phyloP scores from a whole-genome alignment of 148 eudicot species.

The Mesembryanthemum crystallinum region DNA sequence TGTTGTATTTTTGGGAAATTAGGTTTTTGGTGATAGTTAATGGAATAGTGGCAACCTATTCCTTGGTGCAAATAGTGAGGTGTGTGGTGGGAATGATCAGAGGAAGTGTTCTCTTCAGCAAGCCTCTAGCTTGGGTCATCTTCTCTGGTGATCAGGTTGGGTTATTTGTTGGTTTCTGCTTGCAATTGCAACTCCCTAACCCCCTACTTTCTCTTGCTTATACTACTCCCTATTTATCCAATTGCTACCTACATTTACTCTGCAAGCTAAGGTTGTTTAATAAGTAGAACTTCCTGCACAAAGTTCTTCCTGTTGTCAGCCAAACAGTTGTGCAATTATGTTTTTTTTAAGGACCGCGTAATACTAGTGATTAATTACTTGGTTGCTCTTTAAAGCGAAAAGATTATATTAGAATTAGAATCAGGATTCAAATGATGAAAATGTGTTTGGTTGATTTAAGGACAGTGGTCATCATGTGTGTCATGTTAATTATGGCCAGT shows the following conservation, averaged over 20 bases:
- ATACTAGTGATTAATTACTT: neutral
- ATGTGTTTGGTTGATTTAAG: neutral
- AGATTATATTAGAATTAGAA: too few species aligned
- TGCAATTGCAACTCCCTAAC: neutral
- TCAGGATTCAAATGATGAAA: constrained; percentile 6
- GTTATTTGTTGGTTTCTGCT: neutral
- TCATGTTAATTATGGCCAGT: neutral
- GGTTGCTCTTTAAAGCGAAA: neutral
- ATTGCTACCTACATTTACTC: too few species aligned
- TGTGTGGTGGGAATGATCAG: constrained; percentile 68
- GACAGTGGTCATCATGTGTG: neutral
- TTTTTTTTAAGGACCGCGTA: too few species aligned
- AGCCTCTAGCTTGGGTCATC: constrained; percentile 88
- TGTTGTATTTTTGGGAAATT: constrained; percentile 13
- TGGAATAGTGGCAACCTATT: constrained; percentile 80
- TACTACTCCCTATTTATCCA: neutral
- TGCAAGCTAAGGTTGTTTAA: too few species aligned
- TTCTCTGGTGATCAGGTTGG: constrained; percentile 94
- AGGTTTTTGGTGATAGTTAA: constrained; percentile 81
- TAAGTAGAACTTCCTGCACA: too few species aligned
- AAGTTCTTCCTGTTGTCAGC: too few species aligned
- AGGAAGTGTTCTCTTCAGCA: constrained; percentile 82
- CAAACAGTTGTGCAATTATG: too few species aligned
- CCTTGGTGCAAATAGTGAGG: constrained; percentile 68
- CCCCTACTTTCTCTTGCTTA: neutral